These are phyloP conservation scores for Tieghemostelium lacteum DNA, from an alignment of 78 protist genomes.

Conservation along the genomic window DNA sequence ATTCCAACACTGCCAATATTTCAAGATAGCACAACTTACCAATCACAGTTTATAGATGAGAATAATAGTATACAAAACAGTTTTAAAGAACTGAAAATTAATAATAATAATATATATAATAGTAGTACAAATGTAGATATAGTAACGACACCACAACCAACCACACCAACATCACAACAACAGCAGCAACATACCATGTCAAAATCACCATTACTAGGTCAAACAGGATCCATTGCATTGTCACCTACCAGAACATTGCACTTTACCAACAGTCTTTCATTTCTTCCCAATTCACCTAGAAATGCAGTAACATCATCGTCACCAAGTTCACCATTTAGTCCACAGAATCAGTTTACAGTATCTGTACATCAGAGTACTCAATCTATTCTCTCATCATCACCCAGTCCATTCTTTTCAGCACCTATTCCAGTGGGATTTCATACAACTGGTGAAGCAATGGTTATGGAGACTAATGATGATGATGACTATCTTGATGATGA, in stretches of 20 bases:
- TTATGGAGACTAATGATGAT: slow-evolving; percentile 5
- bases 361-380: slow-evolving; percentile 3
- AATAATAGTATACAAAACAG: no score
- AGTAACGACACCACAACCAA: slow-evolving; percentile 1
- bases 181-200: no score
- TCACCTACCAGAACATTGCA: slow-evolving; percentile 56
- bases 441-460: neutral
- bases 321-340: slow-evolving; percentile 66
- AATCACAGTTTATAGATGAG: no score
- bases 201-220: slow-evolving; percentile 20
- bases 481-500: slow-evolving; percentile 45
- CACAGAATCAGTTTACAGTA: slow-evolving; percentile 37
- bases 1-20: no score
- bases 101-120: no score
- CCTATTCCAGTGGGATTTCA: neutral
- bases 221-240: slow-evolving; percentile 1
- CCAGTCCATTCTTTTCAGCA: slow-evolving; percentile 42
- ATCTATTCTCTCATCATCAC: slow-evolving; percentile 37
- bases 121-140: no score
- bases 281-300: slow-evolving; percentile 58
- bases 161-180: no score
- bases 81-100: no score
- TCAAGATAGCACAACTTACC: no score
- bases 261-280: slow-evolving; percentile 27
- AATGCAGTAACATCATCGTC: slow-evolving; percentile 13